Percentiles rank a stretch among this genome's conserved stretches.
Evolutionary conservation across 163 green algal species (phyloP).

Genomic region (Prototheca stagnorum): DNA sequence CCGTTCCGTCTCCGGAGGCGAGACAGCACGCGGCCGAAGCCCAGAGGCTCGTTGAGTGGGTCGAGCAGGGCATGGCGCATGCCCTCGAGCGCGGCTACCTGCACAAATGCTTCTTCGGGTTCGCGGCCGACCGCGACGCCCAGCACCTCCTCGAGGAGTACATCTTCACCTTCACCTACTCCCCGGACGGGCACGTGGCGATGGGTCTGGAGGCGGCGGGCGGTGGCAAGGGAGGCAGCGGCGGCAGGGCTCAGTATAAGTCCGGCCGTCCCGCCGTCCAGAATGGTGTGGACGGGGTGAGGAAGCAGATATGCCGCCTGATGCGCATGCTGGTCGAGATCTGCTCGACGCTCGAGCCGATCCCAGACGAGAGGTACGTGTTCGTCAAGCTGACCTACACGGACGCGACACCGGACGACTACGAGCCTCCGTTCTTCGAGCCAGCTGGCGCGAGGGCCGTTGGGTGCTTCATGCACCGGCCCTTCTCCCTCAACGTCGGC

Average conservation of each 20-base stretch:
- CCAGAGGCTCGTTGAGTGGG: conserved; percentile 54
- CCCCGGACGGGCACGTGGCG: conserved; percentile 17
- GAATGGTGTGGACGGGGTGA: background rate
- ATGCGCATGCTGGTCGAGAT: conserved; percentile 58
- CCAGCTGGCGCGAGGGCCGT: conserved; percentile 14
- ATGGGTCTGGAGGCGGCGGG: conserved; percentile 8
- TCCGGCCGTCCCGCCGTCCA: no score
- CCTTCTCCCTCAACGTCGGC: conserved; percentile 54
- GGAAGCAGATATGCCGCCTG: conserved; percentile 38
- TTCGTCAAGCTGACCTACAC: conserved; percentile 68
- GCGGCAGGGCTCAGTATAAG: no score
- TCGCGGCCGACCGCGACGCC: conserved; percentile 42
- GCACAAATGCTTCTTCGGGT: conserved; percentile 64
- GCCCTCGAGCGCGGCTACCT: conserved; percentile 60
- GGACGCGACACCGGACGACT: conserved; percentile 48
- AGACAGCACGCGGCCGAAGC: no score
- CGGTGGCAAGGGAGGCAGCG: no score
- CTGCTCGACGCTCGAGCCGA: conserved; percentile 45
- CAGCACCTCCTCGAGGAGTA: conserved; percentile 58
- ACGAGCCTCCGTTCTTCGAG: conserved; percentile 59
- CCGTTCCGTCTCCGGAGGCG: no score
- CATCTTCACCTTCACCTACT: conserved; percentile 56
- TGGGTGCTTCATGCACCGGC: conserved; percentile 39
- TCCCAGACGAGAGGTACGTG: conserved; percentile 50
- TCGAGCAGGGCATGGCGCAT: conserved; percentile 51